Percentiles rank a stretch among this genome's conserved stretches.
phyloP scores from a whole-genome alignment of 345 rosid genomes.

The Syzygium oleosum region DNA sequence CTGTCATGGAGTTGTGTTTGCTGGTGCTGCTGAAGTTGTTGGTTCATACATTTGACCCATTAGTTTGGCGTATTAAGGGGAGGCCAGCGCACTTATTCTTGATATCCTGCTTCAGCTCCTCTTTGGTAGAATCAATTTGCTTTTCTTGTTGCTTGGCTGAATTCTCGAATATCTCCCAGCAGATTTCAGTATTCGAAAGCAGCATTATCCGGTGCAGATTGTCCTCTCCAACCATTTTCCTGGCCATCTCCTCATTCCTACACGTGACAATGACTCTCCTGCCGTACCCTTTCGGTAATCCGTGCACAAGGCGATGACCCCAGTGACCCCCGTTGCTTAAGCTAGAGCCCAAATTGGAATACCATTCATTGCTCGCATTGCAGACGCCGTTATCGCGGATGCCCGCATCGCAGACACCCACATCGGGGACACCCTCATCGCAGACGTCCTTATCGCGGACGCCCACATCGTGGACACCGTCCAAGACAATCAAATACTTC shows the following conservation, averaged over 20 bases:
- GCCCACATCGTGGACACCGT: conserved; percentile 20
- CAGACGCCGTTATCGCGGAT: too few relatives aligned
- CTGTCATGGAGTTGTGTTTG: neutral
- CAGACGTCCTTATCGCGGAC: too few relatives aligned
- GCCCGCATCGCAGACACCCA: too few relatives aligned
- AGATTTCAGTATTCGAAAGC: conserved; percentile 10
- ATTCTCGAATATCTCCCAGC: conserved; percentile 27
- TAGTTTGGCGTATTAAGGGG: conserved; percentile 27
- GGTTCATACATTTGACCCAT: conserved; percentile 16
- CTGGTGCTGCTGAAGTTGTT: neutral
- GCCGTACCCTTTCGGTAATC: conserved; percentile 46
- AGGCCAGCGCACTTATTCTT: conserved; percentile 30
- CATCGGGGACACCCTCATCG: too few relatives aligned
- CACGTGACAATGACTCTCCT: conserved; percentile 42
- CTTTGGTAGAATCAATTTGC: too few relatives aligned
- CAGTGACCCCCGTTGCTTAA: conserved; percentile 3
- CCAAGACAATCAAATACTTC: conserved; percentile 42
- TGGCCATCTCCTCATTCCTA: conserved; percentile 15
- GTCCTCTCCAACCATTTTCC: conserved; percentile 34
- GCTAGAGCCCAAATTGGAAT: conserved; percentile 4
- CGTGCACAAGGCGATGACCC: conserved; percentile 22
- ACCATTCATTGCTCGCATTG: conserved; percentile 19
- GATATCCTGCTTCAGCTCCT: conserved; percentile 17
- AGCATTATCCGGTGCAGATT: conserved; percentile 23
- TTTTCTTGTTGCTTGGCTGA: neutral